Base-by-base conservation (phyloP, 2,329 filamentous ascomycete species). In the Penicillium sp. region DNA sequence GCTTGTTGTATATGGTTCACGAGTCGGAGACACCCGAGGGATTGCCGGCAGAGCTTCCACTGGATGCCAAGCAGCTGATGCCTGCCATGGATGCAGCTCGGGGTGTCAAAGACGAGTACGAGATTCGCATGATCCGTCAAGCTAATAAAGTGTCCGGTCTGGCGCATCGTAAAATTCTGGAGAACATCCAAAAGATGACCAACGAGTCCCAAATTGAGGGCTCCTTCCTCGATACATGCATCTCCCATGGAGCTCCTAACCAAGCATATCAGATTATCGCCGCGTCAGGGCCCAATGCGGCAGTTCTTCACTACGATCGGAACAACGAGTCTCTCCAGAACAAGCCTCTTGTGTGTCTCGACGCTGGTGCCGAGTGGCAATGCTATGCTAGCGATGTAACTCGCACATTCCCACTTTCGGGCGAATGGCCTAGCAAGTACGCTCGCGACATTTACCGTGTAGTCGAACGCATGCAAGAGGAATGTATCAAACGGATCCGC, bases 191-290 rank as follows among this genome's bases (percentile, higher is more conserved):
- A 65, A 79, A 81, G 28, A 90, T 89, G 26, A 82, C 81, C 66
- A 94, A 92, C 70, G 93, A 98, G 81, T 84, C 86, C 37, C 90
- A 97, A 74, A 86, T 97, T 35, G 89, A 96, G 74, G 93, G 88
- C 1, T 78, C 88, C 0, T 97, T 97, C 74, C 76, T 96, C 11
- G 87, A 91, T 73, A 83, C 84, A 33, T 96, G 91, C 74, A 85
- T 95, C 61, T 84, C 88, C 55, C 83, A 89, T 62, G 91, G 90
- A 26, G 89, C 90, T 55, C 89, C 88, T 73, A 87, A 95, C 69
- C 92, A 96, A 81, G 89, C 94, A 0, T 98, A 98, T 77, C 86
- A 90, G 67, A 89, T 89, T 62, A 97, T 98, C 70, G 87, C 95
- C 19, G 94, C 92, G 0, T 86, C 86, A 37, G 94, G 94, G 11